Base-by-base conservation (phyloP, 371 early-diverging fungal species). In the Apophysomyces trapeziformis region DNA sequence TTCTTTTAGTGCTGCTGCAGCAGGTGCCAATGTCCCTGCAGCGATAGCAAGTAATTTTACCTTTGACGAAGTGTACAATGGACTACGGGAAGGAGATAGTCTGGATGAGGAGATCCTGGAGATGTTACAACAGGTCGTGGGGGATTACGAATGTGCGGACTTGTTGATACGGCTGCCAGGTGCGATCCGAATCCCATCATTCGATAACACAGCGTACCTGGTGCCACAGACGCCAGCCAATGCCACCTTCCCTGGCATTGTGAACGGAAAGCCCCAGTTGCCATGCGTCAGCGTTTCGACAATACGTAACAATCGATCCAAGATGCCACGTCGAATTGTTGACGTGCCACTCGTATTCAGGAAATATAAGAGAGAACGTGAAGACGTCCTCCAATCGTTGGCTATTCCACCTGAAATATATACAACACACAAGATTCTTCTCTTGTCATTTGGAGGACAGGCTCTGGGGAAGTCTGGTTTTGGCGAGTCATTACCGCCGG, bases 401-500 rank as follows among this genome's bases (percentile, higher is more conserved):
- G 85, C 84, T 0, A 89, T 93, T 60, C 87, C 90, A 2, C 65
- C 75, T 18, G 73, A 83, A 5, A 78, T 89, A 4, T 85, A 84
- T 45, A 56, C 69, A 6, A 78, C 86, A 2, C 81, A 88, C 45
- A 87, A 87, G 66, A 80, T 90, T 61, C 76, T 90, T 0, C 65
- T 93, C 32, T 82, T 92, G 9, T 89, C 91, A 0, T 93, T 93
- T 79, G 94, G 94, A 14, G 93, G 94, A 7, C 89, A 91, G 59
- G 68, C 79, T 11, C 66, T 89, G 36, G 84, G 74, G 4, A 76
- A 83, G 65, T 71, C 71, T 45, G 74, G 77, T 18, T 82, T 83
- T 82, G 77, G 84, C 1, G 80, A 83, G 58, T 85, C 87, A 0
- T 70, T 92, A 13, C 94, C 94, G 3, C 79, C 78, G 1, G 90